Evolutionary conservation across 495 filamentous ascomycete species (phyloP), one percentile per base, ranked within the genome.

Genomic region (Penicillium diatomitis): DNA sequence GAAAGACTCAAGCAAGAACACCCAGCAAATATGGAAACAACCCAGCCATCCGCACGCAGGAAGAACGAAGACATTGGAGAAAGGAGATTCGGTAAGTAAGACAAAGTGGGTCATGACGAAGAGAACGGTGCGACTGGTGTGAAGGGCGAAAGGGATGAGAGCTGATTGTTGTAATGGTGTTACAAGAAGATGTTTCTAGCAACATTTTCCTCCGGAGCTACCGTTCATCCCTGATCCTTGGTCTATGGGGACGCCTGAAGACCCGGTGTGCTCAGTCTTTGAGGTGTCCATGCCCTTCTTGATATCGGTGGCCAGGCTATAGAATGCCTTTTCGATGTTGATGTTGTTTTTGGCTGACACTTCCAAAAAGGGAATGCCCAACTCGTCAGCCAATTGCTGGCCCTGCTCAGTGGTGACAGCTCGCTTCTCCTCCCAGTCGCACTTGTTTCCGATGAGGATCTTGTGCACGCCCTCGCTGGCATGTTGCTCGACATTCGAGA

Each of bases 241-340:
- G 44, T 82, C 81, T 56, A 90, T 86, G 62, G 78, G 86, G 45
- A 90, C 85, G n/a, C 79, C 80, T 46, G 74, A 68, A 12, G 77
- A 64, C 31, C 76, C 72, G n/a, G 76, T 66, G 50, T 82, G 80
- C 51, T 95, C 87, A 34, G 80, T 79, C 72, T 90, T 89, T 49
- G 84, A 82, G 36, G 84, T 95, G 46, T 74, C 71, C 71, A 74
- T 74, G 48, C 70, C 71, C 75, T 96, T 96, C 81, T 98, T 98
- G 73, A 99, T 99, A 66, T 96, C 94, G 44, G 85, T 79, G 11
- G 92, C 92, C 50, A 99, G 83, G 68, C 76, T 88, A 69, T 91
- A 97, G 67, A 99, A 99, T 3, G 92, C 92, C 76, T 97, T 90
- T 69, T 99, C 92, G 55, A 99, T 91, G 71, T 97, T 99, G 81